phyloP scores from a whole-genome alignment of 2,329 filamentous ascomycete species.

The Nemania bipapillata region DNA sequence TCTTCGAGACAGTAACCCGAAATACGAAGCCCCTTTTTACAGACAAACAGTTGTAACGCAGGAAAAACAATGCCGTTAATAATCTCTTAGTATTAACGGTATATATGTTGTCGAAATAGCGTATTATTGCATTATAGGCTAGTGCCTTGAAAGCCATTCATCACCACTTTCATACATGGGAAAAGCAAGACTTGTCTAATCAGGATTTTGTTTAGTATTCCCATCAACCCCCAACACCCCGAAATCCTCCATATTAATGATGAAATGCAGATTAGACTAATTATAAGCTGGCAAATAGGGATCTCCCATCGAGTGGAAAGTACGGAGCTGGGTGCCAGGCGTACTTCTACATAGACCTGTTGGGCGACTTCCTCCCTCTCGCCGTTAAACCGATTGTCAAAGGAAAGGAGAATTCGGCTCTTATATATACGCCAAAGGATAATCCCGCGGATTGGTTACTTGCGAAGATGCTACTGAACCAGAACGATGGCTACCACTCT shows the following conservation, averaged over 20 bases:
- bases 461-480: conserved; percentile 62
- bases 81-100: too few relatives aligned
- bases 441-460: conserved; percentile 59
- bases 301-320: conserved; percentile 38
- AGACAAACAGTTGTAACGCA: too few relatives aligned
- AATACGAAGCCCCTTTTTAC: neutral
- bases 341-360: conserved; percentile 59
- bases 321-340: conserved; percentile 58
- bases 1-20: too few relatives aligned
- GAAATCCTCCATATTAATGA: neutral
- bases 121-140: neutral
- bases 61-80: too few relatives aligned
- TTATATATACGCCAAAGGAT: conserved; percentile 61
- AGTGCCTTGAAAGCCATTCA: neutral
- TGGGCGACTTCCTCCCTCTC: conserved; percentile 59
- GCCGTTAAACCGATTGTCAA: conserved; percentile 59
- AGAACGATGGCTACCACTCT: conserved; percentile 59
- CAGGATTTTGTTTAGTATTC: neutral
- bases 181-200: neutral
- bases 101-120: too few relatives aligned
- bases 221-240: too few relatives aligned
- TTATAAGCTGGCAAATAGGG: neutral
- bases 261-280: neutral
- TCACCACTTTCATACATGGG: neutral
- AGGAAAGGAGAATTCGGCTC: conserved; percentile 48